Conservation (phyloP, 768 basidiomycete species). For the Mycena kentingensis region DNA sequence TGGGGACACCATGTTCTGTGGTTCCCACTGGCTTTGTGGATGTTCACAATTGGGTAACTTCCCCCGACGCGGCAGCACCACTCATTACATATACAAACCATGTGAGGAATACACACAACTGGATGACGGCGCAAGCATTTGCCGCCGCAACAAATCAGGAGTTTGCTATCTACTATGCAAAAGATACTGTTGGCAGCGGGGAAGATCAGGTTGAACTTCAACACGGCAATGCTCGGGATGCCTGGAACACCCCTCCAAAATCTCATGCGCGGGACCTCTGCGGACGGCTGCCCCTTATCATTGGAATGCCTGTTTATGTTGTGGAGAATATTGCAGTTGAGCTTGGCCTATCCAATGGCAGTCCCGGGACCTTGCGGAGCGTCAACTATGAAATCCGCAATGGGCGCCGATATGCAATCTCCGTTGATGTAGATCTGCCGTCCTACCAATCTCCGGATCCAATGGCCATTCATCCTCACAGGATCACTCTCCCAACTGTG, state of each 20-base stretch:
- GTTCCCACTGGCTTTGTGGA: background rate
- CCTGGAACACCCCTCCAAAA: constrained; percentile 19
- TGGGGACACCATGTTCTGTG: background rate
- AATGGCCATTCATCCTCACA: constrained; percentile 1
- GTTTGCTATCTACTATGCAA: constrained; percentile 11
- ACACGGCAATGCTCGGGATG: constrained; percentile 11
- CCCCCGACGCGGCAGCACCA: constrained; percentile 9
- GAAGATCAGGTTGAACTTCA: background rate
- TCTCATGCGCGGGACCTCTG: constrained; percentile 13
- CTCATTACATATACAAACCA: constrained; percentile 17
- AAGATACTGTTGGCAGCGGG: constrained; percentile 6
- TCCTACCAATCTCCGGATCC: constrained; percentile 5
- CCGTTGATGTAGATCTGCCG: constrained; percentile 15
- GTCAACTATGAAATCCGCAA: constrained; percentile 7
- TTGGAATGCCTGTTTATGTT: constrained; percentile 22
- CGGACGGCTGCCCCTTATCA: constrained; percentile 15
- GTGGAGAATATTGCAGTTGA: constrained; percentile 23
- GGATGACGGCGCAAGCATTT: constrained; percentile 14
- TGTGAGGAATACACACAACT: constrained; percentile 19
- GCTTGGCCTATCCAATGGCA: constrained; percentile 21
- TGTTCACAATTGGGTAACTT: constrained; percentile 5
- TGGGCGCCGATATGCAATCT: constrained; percentile 18
- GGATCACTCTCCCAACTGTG: background rate
- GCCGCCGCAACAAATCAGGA: constrained; percentile 9
- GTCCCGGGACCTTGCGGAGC: constrained; percentile 9